Evolutionary conservation across 768 basidiomycete genomes (phyloP), one percentile per base, ranked within the genome.

Genomic region (Pulveroboletus sp.): DNA sequence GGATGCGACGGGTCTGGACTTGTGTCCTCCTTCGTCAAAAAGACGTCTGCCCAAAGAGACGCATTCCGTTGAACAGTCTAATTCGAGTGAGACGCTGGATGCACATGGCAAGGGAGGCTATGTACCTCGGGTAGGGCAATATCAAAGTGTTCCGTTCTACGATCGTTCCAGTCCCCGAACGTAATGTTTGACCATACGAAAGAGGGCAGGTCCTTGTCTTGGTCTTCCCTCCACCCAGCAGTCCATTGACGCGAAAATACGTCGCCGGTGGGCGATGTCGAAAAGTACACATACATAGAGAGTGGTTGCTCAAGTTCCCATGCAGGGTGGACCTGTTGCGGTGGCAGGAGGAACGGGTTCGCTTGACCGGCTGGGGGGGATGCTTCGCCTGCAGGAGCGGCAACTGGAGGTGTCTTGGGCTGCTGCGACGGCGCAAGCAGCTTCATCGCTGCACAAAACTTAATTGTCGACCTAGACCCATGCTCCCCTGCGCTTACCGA

Each of bases 31-130:
- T 78, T 82, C 1, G 82, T 76, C 8, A 95, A 67, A 64, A 87
- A 88, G 6, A 93, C 74, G 58, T 94, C 89, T 14, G 86, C 86
- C 86, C 87, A 95, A 40, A 94, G 67, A 2, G 87, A 81, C 11
- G 80, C 87, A 62, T 95, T 95, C 48, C 74, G 75, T 60, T 87
- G 75, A 11, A 93, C 92, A 41, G 73, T 75, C 90, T 93, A 57
- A 24, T 31, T 42, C 20, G 20, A 34, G 29, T 63, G 52, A 35
- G 37, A 41, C 23, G 16, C 29, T 5, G 43, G 52, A 42, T 19
- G 40, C 20, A 29, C 10, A 44, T 35, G 40, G 46, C 25, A 38
- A 25, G 8, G 29, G 20, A 40, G 45, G 31, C 8, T 25, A 33
- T 76, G 55, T 64, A 90, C 90, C 69, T 77, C 67, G 1, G 90